Evolutionary conservation across 2,329 filamentous ascomycete species (phyloP).

Genomic region (Pseudogymnoascus sp.): DNA sequence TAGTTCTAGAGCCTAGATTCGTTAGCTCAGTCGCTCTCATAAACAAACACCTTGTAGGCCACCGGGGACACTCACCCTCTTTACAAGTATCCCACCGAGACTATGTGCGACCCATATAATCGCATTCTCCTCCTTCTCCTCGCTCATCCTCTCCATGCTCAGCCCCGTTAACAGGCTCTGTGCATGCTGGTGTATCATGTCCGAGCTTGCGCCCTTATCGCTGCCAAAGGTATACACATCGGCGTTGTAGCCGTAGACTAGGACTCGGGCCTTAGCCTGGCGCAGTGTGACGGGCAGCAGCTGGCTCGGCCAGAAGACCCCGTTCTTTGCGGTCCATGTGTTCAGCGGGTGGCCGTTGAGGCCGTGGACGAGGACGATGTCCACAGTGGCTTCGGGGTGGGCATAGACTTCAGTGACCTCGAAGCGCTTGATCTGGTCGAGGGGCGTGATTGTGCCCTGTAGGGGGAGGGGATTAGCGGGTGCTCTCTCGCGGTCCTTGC

Average conservation of each 20-base stretch:
- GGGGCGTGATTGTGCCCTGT: constrained; percentile 41
- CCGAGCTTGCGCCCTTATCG: constrained; percentile 51
- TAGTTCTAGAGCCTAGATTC: constrained; percentile 47
- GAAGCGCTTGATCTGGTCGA: constrained; percentile 40
- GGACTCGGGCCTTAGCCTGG: constrained; percentile 50
- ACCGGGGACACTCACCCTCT: constrained; percentile 34
- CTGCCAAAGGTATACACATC: constrained; percentile 44
- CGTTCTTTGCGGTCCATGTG: constrained; percentile 52
- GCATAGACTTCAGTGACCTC: constrained; percentile 52
- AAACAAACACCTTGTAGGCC: no score
- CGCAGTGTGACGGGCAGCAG: constrained; percentile 54
- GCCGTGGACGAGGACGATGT: constrained; percentile 64
- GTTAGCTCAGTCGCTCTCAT: background rate
- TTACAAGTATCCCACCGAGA: constrained; percentile 63
- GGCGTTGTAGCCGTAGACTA: constrained; percentile 70
- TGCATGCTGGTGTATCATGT: constrained; percentile 62
- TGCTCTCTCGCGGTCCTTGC: background rate
- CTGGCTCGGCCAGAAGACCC: constrained; percentile 61
- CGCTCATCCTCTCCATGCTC: constrained; percentile 52
- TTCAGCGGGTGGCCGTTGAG: constrained; percentile 56
- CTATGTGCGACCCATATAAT: constrained; percentile 73
- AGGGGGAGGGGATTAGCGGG: background rate
- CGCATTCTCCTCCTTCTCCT: constrained; percentile 49
- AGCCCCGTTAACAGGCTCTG: constrained; percentile 58
- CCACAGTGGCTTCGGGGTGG: constrained; percentile 50